Evolutionary conservation across 495 filamentous ascomycete genomes (phyloP), one percentile per base, ranked within the genome.

Genomic region (Xylaria nigripes): DNA sequence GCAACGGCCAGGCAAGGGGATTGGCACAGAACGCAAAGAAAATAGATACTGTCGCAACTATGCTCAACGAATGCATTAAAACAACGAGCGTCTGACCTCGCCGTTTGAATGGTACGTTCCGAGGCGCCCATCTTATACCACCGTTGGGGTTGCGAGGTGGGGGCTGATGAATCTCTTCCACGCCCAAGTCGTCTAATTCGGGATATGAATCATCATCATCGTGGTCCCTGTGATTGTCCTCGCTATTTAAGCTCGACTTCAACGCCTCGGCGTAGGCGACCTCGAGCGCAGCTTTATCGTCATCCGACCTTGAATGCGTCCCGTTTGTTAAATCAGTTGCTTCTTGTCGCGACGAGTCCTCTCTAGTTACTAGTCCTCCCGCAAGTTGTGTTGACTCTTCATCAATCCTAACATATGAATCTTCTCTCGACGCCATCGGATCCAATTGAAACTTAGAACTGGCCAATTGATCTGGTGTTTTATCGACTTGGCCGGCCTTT

Each of bases 11-110:
- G 54, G 84, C 82, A 13, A 98, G 68, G 0, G 94, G 94, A 55
- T 91, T 90, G 42, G 87, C 84, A 70, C 90, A 95, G 41, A 90
- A 81, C 63, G 92, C 87, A 70, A 94, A 96, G 75, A 97, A 97
- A 45, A 80, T 53, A n/a, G 86, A 83, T 19, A 95, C 75, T 30
- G 81, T 79, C 21, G 82, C 73, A 44, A 84, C 84, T 55, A 97
- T 87, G 51, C 80, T 84, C 56, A 96, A 78, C 32, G 85, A 95
- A 70, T 97, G 93, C 50, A 83, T 77, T 32, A 97, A 76, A 16
- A 98, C 89, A 16, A 90, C 77, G 19, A 89, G 68, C 0, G 91
- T 98, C 69, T 98, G 93, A 10, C 96, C 72, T 30, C 94, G 84
- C 22, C 93, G 80, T 68, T 87, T 81, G 16, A 95, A 70, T 2